phyloP scores from a whole-genome alignment of 1,284 basidiomycete species.

The Psilocybe mexicana region DNA sequence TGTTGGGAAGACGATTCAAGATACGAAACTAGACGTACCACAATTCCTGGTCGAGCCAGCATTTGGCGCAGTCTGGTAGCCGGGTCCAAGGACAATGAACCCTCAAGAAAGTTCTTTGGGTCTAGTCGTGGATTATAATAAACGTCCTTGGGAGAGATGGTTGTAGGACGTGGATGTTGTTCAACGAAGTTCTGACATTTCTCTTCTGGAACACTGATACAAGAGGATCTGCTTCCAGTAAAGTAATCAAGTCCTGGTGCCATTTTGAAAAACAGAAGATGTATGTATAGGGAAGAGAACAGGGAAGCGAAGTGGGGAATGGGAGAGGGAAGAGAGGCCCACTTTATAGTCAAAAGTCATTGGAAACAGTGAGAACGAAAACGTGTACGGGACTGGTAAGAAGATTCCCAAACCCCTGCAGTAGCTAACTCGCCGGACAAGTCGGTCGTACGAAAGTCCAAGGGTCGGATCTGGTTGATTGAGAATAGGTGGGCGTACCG shows the following conservation, averaged over 20 bases:
- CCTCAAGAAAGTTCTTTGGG: constrained; percentile 68
- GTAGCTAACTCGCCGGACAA: neutral
- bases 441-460: neutral
- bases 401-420: neutral
- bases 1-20: too few species aligned
- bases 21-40: constrained; percentile 45
- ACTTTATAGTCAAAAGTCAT: neutral
- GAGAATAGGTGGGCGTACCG: neutral
- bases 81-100: constrained; percentile 65
- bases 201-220: neutral
- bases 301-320: neutral
- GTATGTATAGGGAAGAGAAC: neutral
- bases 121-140: constrained; percentile 40
- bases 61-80: constrained; percentile 74
- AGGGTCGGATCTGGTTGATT: neutral
- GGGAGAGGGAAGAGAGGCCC: neutral
- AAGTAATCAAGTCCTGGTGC: neutral
- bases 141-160: constrained; percentile 5
- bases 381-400: neutral
- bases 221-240: neutral
- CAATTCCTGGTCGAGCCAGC: constrained; percentile 75
- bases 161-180: neutral
- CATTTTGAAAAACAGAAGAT: neutral
- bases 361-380: neutral
- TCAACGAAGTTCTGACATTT: neutral